A percentile compares a stretch with the other conserved stretches of the same genome.
phyloP scores from a whole-genome alignment of 2,329 filamentous ascomycete species.

The Myrmaecium sp. region DNA sequence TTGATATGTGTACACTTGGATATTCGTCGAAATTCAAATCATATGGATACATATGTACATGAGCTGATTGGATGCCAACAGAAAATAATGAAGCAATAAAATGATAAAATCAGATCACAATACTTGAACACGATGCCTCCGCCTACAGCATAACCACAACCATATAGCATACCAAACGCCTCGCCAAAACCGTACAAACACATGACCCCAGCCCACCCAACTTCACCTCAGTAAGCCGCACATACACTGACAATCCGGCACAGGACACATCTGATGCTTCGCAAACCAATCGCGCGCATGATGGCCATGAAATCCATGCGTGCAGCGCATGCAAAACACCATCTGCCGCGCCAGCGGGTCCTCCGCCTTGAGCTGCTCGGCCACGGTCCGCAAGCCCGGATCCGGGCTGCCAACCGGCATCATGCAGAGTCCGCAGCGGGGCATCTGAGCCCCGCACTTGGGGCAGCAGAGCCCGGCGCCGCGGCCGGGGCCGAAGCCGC shows the following conservation, averaged over 20 bases:
- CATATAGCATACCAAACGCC: no score
- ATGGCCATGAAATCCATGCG: slow-evolving; percentile 46
- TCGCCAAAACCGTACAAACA: not conserved
- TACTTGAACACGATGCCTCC: no score
- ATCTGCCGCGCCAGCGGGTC: slow-evolving; percentile 38
- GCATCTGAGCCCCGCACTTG: slow-evolving; percentile 44
- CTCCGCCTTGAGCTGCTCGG: slow-evolving; percentile 18
- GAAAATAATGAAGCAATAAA: no score
- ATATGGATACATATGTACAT: no score
- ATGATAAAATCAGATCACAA: no score
- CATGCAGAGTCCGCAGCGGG: slow-evolving; percentile 44
- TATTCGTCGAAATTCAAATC: no score
- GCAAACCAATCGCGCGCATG: slow-evolving; percentile 47
- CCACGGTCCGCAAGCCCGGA: slow-evolving; percentile 26
- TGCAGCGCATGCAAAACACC: slow-evolving; percentile 45
- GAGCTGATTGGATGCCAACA: no score
- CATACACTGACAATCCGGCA: slow-evolving; percentile 37
- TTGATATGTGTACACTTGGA: no score
- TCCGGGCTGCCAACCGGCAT: slow-evolving; percentile 44
- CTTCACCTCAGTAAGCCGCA: slow-evolving; percentile 26
- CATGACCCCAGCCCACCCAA: not conserved
- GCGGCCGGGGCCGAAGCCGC: slow-evolving; percentile 5
- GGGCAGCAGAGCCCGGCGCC: slow-evolving; percentile 37
- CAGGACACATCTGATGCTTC: slow-evolving; percentile 35
- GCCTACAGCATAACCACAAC: no score